Percentiles rank a stretch among this genome's conserved stretches.
Evolutionary conservation across 495 filamentous ascomycete genomes (phyloP).

Genomic region (Lichenothelia convexa): DNA sequence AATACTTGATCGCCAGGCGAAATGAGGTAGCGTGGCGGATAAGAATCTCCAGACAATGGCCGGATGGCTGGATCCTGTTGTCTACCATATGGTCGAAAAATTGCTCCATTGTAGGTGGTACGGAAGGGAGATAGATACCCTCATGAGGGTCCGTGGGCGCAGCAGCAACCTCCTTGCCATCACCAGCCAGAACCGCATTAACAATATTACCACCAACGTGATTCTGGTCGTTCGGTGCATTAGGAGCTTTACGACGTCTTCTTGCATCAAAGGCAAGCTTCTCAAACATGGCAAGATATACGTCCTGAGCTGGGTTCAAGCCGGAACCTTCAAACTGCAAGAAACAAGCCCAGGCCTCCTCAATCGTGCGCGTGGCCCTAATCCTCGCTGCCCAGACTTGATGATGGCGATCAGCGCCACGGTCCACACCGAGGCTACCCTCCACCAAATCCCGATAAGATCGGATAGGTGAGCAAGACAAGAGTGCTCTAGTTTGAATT

Average conservation of each 20-base stretch:
- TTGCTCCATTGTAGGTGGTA: constrained; percentile 34
- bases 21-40: constrained; percentile 27
- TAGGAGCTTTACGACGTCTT: constrained; percentile 13
- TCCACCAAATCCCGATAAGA: not conserved
- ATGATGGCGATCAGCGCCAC: not conserved
- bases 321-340: constrained; percentile 29
- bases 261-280: constrained; percentile 33
- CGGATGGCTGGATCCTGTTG: constrained; percentile 26
- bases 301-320: constrained; percentile 9
- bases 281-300: constrained; percentile 42
- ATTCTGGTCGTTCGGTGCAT: too few species aligned
- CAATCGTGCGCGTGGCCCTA: constrained; percentile 43
- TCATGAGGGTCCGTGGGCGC: constrained; percentile 38
- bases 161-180: constrained; percentile 37
- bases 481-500: constrained; percentile 36
- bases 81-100: constrained; percentile 36
- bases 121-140: constrained; percentile 35
- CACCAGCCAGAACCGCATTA: constrained; percentile 32
- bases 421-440: not conserved
- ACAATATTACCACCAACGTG: too few species aligned
- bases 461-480: not conserved
- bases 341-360: constrained; percentile 59
- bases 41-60: constrained; percentile 28
- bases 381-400: constrained; percentile 42
- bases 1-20: constrained; percentile 23